Conservation (phyloP, 495 filamentous ascomycete genomes). For the Pseudevernia furfuracea region DNA sequence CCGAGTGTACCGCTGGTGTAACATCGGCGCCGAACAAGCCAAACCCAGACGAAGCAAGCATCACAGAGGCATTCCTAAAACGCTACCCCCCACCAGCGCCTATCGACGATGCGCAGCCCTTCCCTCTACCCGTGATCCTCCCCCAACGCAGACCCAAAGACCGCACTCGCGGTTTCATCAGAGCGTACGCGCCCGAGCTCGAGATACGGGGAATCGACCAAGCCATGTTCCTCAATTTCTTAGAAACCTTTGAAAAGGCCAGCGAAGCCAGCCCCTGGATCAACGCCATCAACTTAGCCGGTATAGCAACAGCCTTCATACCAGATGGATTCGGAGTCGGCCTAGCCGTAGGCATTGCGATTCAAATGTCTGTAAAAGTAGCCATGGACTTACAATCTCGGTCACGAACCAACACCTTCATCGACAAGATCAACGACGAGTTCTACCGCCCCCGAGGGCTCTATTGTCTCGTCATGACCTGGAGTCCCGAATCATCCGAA, state of each 20-base stretch:
- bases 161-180: slow-evolving; percentile 39
- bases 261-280: slow-evolving; percentile 35
- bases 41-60: background rate
- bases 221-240: slow-evolving; percentile 45
- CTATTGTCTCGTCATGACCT: slow-evolving; percentile 55
- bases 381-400: no score
- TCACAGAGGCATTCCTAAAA: background rate
- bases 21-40: background rate
- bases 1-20: no score
- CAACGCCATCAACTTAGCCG: background rate
- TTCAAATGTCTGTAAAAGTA: no score
- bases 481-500: slow-evolving; percentile 38
- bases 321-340: background rate
- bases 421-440: slow-evolving; percentile 49
- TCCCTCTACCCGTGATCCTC: slow-evolving; percentile 36
- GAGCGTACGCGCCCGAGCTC: slow-evolving; percentile 47
- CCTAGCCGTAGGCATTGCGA: background rate
- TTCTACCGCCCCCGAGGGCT: slow-evolving; percentile 54
- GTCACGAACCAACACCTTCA: no score
- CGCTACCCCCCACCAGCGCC: background rate
- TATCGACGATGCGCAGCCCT: background rate
- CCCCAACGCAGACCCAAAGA: slow-evolving; percentile 44
- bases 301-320: background rate
- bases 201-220: slow-evolving; percentile 45
- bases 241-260: slow-evolving; percentile 41